These are phyloP conservation scores for Sphaerulina vaccinii DNA, from an alignment of 2,329 filamentous ascomycete species.

Conservation along the genomic window DNA sequence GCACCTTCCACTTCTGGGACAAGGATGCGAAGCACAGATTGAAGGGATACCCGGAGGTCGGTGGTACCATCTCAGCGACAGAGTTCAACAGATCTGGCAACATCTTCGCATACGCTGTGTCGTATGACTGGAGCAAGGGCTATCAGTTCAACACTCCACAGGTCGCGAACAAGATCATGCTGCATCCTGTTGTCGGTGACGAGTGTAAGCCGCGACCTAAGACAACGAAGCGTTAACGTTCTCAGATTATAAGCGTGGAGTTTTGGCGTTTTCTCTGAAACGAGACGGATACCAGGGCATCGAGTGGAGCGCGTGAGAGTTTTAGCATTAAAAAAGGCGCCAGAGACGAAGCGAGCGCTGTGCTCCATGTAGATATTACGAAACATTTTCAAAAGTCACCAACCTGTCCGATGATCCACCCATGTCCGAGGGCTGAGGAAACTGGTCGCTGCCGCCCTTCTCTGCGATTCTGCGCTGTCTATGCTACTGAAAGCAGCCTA, in stretches of 20 bases:
- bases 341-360: no score
- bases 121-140: constrained; percentile 98
- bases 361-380: no score
- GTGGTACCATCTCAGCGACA: constrained; percentile 81
- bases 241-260: neutral
- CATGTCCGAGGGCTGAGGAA: no score
- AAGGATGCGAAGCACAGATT: constrained; percentile 55
- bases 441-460: no score
- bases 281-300: neutral
- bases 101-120: constrained; percentile 65
- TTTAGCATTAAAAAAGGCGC: no score
- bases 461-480: no score
- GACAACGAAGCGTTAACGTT: constrained; percentile 46
- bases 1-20: constrained; percentile 97
- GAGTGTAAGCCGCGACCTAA: constrained; percentile 53
- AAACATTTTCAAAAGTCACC: no score
- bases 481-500: no score
- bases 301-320: neutral
- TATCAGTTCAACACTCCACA: constrained; percentile 75
- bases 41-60: constrained; percentile 63
- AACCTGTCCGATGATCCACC: no score
- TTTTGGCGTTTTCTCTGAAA: neutral
- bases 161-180: constrained; percentile 52
- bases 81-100: constrained; percentile 84
- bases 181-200: constrained; percentile 49